These are phyloP conservation scores for Litsea cubeba DNA, from an alignment of 164 flowering plant genomes.

Conservation along the genomic window DNA sequence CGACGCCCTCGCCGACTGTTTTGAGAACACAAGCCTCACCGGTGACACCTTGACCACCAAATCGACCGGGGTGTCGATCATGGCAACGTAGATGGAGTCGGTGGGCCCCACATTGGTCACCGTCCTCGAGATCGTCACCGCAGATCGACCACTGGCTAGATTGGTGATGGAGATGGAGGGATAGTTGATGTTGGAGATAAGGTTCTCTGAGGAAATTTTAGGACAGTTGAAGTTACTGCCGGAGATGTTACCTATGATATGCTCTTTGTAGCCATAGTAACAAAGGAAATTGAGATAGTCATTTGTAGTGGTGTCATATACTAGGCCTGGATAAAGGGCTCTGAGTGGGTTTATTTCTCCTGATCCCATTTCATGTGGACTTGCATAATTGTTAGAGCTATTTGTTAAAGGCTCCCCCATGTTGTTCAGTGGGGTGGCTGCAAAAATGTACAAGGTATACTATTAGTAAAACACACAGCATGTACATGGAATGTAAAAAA, in stretches of 20 bases:
- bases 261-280: conserved; percentile 48
- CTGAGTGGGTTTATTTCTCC: conserved; percentile 66
- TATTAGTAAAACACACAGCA: neutral
- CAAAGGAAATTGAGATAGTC: conserved; percentile 68
- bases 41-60: conserved; percentile 50
- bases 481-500: neutral
- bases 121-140: conserved; percentile 32
- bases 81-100: conserved; percentile 45
- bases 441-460: conserved; percentile 4
- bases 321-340: conserved; percentile 76
- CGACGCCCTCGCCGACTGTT: conserved; percentile 22
- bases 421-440: conserved; percentile 60
- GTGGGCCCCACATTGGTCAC: conserved; percentile 56
- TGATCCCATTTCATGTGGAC: conserved; percentile 61
- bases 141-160: conserved; percentile 22
- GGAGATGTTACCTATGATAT: conserved; percentile 40
- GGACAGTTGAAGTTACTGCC: conserved; percentile 57
- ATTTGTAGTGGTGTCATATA: conserved; percentile 48
- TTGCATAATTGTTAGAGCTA: conserved; percentile 39
- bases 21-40: conserved; percentile 34
- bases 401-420: conserved; percentile 43
- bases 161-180: conserved; percentile 68
- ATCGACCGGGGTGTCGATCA: conserved; percentile 36
- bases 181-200: conserved; percentile 64
- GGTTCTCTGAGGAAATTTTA: conserved; percentile 26